Base-by-base conservation (phyloP, 1,139 yeast species). In the Hansenula lynferdii region DNA sequence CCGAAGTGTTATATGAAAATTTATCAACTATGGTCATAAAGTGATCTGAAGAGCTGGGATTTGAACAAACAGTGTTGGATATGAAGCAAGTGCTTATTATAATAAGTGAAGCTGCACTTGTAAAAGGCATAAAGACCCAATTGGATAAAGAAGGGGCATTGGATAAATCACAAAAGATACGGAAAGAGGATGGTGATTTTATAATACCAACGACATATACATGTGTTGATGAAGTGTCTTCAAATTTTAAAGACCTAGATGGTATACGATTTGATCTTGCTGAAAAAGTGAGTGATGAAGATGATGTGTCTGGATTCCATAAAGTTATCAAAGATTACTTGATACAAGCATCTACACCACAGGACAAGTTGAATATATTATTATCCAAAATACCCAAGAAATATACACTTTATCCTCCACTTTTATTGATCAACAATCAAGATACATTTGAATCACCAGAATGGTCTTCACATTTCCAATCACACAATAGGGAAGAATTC, bases 321-420 rank as follows among this genome's bases (percentile, higher is more conserved):
- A 9, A 9, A 5, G 11, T 22, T 6, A 10, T 10, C 15, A 14
- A 24, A 7, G 6, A 12, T 24, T 5, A 6, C 12, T 4, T 6
- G 4, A 24, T 6, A 9, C 24, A 24, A 8, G 15, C n/a, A 17
- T 2, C 16, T 31, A 31, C n/a, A n/a, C 34, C 8, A n/a, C 4
- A 10, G 11, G 19, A 10, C 12, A 25, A 10, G 5, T 21, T 12
- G 20, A 28, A 6, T n/a, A 16, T 22, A 5, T 22, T 36, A 22
- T 9, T 36, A n/a, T 15, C 21, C 5, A 29, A 31, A 12, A 19
- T 38, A 23, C 51, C 51, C n/a, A 45, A 40, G 38, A 71, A 75
- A 50, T 83, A 78, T 72, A 67, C 81, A 0, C 49, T 82, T 0
- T 85, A 85, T 51, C 77, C 80, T 1, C 92, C 95, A 0, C 58